phyloP scores from a whole-genome alignment of 2,329 filamentous ascomycete genomes.

The Colletotrichum higginsianum region DNA sequence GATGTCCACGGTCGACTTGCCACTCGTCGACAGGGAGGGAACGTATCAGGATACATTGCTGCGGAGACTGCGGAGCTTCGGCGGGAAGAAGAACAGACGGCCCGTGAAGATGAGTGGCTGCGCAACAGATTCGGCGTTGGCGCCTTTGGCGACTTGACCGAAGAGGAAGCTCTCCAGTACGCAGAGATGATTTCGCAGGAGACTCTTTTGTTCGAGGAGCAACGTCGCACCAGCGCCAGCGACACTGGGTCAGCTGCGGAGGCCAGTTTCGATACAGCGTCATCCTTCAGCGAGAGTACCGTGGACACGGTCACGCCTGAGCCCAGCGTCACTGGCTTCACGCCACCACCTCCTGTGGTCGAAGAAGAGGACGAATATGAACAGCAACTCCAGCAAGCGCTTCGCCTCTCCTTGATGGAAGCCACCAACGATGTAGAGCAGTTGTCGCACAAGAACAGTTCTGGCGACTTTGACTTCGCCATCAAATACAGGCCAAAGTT shows the following conservation, averaged over 20 bases:
- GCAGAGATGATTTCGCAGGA: conserved; percentile 78
- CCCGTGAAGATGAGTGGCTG: conserved; percentile 78
- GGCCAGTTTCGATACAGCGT: conserved; percentile 59
- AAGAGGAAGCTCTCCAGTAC: conserved; percentile 76
- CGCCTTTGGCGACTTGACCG: conserved; percentile 73
- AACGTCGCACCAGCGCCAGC: conserved; percentile 66
- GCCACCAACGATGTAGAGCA: conserved; percentile 63
- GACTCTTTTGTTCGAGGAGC: conserved; percentile 69
- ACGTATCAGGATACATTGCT: conserved; percentile 85
- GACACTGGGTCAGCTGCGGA: conserved; percentile 67
- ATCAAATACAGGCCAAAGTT: conserved; percentile 63
- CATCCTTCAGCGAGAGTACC: conserved; percentile 58
- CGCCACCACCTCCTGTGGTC: conserved; percentile 49
- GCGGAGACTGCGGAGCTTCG: conserved; percentile 88
- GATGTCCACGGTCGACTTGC: conserved; percentile 68
- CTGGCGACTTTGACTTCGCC: conserved; percentile 66
- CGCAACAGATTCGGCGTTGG: conserved; percentile 88
- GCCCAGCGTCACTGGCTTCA: conserved; percentile 63
- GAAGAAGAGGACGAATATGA: conserved; percentile 70
- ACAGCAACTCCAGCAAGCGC: conserved; percentile 73
- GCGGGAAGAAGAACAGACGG: conserved; percentile 76
- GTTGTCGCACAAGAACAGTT: conserved; percentile 62
- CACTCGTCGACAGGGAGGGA: conserved; percentile 72
- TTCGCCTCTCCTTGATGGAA: conserved; percentile 73
- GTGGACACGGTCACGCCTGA: conserved; percentile 69